phyloP scores from a whole-genome alignment of 2,329 filamentous ascomycete species.

The Penicillium digitatum region DNA sequence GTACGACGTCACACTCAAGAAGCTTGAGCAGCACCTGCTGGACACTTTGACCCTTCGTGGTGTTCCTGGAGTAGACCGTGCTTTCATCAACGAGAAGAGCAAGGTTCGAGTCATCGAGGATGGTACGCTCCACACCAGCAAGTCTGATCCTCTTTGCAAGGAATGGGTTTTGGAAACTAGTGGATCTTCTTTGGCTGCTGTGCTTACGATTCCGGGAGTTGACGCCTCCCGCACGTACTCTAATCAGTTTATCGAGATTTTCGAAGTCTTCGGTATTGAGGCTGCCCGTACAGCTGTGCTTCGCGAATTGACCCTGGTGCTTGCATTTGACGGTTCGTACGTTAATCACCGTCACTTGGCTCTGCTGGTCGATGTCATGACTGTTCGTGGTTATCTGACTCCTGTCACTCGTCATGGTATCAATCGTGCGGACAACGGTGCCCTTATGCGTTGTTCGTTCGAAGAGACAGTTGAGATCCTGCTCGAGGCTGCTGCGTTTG shows the following conservation, averaged over 20 bases:
- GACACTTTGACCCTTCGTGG: conserved; percentile 89
- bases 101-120: conserved; percentile 64
- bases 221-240: conserved; percentile 82
- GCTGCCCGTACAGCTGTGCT: conserved; percentile 83
- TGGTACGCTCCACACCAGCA: conserved; percentile 70
- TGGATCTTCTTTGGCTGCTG: conserved; percentile 78
- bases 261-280: conserved; percentile 94
- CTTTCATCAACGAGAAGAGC: conserved; percentile 82
- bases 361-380: conserved; percentile 96
- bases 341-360: conserved; percentile 98
- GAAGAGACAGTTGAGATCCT: conserved; percentile 99
- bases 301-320: conserved; percentile 81
- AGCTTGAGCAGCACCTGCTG: conserved; percentile 83
- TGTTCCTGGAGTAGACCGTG: conserved; percentile 80
- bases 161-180: conserved; percentile 97
- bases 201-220: conserved; percentile 82
- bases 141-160: conserved; percentile 69
- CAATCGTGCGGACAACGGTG: conserved; percentile 95
- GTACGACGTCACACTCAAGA: conserved; percentile 89
- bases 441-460: conserved; percentile 98
- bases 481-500: conserved; percentile 87
- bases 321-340: conserved; percentile 98
- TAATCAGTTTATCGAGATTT: conserved; percentile 92
- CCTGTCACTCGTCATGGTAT: conserved; percentile 98
- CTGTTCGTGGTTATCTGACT: conserved; percentile 86